Evolutionary conservation across 2,329 filamentous ascomycete species (phyloP), one percentile per base, ranked within the genome.

Genomic region (Zelopaecilomyces penicillatus): DNA sequence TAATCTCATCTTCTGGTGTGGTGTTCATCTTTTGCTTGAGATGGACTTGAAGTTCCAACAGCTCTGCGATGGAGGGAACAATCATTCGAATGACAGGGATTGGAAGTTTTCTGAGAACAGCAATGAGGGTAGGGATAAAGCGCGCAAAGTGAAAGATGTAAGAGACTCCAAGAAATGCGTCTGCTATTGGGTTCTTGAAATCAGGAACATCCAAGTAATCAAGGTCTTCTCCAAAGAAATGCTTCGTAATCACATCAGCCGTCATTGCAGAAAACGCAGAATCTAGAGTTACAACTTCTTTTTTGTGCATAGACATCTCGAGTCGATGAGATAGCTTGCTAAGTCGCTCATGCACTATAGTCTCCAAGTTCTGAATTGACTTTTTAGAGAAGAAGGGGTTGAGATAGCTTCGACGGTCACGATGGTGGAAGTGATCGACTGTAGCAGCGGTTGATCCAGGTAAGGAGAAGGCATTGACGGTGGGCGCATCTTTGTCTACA

Each of bases 351-450:
- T 48, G 37, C 11, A 56, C 52, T n/a, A 51, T 45, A 10, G 49
- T 43, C 44, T 50, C 48, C 30, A 52, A 39, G 26, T 10, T 33
- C 2, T 39, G 28, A 19, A 54, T 41, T 27, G 48, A 49, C 37
- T 43, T 42, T 47, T 52, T 54, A 27, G 54, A 59, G 48, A 58
- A 60, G 44, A 48, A 58, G 7, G 44, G 45, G 37, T 49, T 53
- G 28, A 51, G 33, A 42, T 49, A 37, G 37, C 37, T 30, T 11
- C 43, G 43, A 3, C 49, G 41, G 29, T 33, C 36, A 29, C 51
- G 47, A 38, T 52, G 43, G 9, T 42, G 40, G 37, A 43, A 31
- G 34, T 51, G 48, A 30, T 48, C 40, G 27, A 50, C 28, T 4
- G 50, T 50, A 5, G 46, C 43, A 11, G 37, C 35, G 4, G 41